Evolutionary conservation across 2,329 filamentous ascomycete genomes (phyloP).

Genomic region (Cladophialophora immunda): DNA sequence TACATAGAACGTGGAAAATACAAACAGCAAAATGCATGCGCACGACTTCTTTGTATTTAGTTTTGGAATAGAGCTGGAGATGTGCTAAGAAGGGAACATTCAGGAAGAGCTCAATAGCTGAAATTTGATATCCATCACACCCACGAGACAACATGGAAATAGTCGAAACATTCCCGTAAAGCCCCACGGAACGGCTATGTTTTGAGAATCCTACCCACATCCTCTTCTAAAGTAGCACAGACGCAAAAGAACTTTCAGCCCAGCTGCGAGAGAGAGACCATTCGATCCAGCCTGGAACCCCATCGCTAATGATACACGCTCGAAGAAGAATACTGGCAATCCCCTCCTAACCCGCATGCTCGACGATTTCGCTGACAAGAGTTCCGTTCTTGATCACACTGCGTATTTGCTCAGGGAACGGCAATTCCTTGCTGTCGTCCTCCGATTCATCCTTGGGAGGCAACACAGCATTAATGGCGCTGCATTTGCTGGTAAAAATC

Average conservation of each 20-base stretch:
- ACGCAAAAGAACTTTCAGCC: background rate
- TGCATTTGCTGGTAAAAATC: constrained; percentile 88
- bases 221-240: background rate
- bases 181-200: background rate
- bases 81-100: background rate
- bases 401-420: constrained; percentile 90
- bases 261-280: constrained; percentile 5
- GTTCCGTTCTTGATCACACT: constrained; percentile 78
- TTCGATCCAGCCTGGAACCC: constrained; percentile 16
- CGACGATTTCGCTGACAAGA: constrained; percentile 91
- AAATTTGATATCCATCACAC: background rate
- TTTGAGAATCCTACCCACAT: constrained; percentile 2
- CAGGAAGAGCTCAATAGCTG: background rate
- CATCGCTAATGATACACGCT: constrained; percentile 32
- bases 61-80: too few species aligned
- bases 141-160: background rate
- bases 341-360: constrained; percentile 76
- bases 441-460: constrained; percentile 70
- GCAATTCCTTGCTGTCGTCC: constrained; percentile 85
- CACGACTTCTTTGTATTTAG: too few species aligned
- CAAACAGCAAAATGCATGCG: too few species aligned
- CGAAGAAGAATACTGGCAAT: constrained; percentile 6
- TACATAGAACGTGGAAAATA: too few species aligned
- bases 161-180: background rate
- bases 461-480: constrained; percentile 86